Evolutionary conservation across 179 eudicot species (phyloP).

Genomic region (Camellia oleifera): DNA sequence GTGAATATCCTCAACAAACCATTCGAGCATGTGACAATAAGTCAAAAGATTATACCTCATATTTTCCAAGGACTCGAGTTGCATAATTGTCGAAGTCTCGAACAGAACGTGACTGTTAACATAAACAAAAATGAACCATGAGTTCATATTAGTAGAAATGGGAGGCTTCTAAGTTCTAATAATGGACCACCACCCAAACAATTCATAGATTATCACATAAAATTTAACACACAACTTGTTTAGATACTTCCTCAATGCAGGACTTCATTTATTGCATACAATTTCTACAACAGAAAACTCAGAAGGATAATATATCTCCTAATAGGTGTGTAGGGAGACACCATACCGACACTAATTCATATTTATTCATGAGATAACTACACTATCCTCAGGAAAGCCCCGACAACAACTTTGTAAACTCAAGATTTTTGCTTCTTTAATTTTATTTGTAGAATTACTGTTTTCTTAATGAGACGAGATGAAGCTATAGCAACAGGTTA

Average conservation of each 20-base stretch:
- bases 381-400: neutral
- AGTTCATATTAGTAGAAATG: constrained; percentile 16
- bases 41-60: constrained; percentile 51
- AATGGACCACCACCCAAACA: neutral
- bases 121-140: constrained; percentile 11
- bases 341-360: neutral
- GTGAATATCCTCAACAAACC: constrained; percentile 20
- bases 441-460: neutral
- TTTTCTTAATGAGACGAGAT: neutral
- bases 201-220: neutral
- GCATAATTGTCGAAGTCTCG: constrained; percentile 83
- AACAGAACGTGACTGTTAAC: constrained; percentile 64
- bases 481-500: neutral
- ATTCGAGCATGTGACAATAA: constrained; percentile 9
- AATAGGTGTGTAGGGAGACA: neutral
- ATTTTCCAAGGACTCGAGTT: constrained; percentile 72
- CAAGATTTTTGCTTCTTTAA: neutral
- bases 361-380: neutral
- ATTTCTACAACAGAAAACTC: neutral
- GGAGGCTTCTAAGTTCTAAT: neutral
- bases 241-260: neutral
- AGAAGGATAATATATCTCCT: neutral
- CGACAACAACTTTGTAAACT: neutral
- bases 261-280: neutral
- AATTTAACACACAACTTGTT: neutral